Conservation (phyloP, 768 basidiomycete species). For the Rhizopogon vulgaris region DNA sequence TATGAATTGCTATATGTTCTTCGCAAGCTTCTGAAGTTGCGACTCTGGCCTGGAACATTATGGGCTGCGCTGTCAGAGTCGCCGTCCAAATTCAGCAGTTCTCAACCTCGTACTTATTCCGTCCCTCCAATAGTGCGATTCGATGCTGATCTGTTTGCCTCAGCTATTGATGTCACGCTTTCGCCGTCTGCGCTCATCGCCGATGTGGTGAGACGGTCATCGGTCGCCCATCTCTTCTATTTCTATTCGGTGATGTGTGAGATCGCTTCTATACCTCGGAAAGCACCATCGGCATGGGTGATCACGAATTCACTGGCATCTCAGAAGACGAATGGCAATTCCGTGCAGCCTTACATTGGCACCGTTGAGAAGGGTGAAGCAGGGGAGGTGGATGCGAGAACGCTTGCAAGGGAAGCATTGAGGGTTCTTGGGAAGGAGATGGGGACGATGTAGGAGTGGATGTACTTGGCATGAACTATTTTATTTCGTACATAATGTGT, state of each 20-base stretch:
- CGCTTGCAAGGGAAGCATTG: conserved; percentile 61
- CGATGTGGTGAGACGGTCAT: conserved; percentile 69
- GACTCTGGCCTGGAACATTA: conserved; percentile 69
- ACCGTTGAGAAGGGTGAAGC: conserved; percentile 16
- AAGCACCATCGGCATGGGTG: conserved; percentile 66
- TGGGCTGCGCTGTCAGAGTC: conserved; percentile 72
- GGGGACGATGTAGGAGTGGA: conserved; percentile 34
- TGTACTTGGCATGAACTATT: background rate
- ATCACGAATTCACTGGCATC: conserved; percentile 7
- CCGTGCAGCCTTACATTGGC: conserved; percentile 14
- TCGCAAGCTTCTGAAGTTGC: conserved; percentile 63
- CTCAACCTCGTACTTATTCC: conserved; percentile 49
- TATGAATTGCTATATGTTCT: conserved; percentile 86
- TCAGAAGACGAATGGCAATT: conserved; percentile 8
- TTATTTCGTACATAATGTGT: background rate
- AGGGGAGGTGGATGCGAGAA: conserved; percentile 58
- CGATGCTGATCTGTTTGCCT: background rate
- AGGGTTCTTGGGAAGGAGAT: conserved; percentile 70
- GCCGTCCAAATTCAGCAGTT: conserved; percentile 46
- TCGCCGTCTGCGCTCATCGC: conserved; percentile 53
- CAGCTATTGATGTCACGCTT: conserved; percentile 37
- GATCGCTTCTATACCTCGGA: conserved; percentile 66
- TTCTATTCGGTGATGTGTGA: conserved; percentile 78
- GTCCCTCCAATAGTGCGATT: background rate
- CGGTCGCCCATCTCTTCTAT: conserved; percentile 82